Evolutionary conservation across 2,329 filamentous ascomycete genomes (phyloP).

Genomic region (Thelonectria discophora): DNA sequence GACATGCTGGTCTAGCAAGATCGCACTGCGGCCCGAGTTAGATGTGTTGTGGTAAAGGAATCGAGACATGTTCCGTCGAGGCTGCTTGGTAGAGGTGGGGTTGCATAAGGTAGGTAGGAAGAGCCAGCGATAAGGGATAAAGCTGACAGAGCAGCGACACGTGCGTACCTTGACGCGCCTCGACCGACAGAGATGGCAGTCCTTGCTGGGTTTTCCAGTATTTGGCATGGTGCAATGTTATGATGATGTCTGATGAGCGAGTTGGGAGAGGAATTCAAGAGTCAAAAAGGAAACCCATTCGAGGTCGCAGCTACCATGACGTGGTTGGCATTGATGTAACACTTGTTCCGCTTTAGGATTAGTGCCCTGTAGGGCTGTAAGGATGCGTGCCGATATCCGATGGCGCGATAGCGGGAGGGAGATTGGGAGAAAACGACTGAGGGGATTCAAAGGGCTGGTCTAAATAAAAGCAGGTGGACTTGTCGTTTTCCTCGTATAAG

Average conservation of each 20-base stretch:
- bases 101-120: too few relatives aligned
- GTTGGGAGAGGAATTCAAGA: slow-evolving; percentile 17
- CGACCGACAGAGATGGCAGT: slow-evolving; percentile 53
- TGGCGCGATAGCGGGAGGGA: neutral
- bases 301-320: slow-evolving; percentile 28
- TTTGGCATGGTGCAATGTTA: slow-evolving; percentile 47
- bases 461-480: too few relatives aligned
- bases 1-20: slow-evolving; percentile 50
- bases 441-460: neutral
- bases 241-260: neutral
- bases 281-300: slow-evolving; percentile 42
- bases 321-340: slow-evolving; percentile 15
- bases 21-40: slow-evolving; percentile 48
- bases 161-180: slow-evolving; percentile 52
- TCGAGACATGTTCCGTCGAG: neutral
- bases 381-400: slow-evolving; percentile 16
- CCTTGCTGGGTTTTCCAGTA: slow-evolving; percentile 51
- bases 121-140: neutral
- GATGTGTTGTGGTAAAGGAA: slow-evolving; percentile 1
- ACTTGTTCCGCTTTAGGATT: slow-evolving; percentile 24
- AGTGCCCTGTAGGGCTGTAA: slow-evolving; percentile 33
- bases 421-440: neutral
- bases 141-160: neutral
- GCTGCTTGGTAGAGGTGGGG: neutral
- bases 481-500: too few relatives aligned